Base-by-base conservation (phyloP, 1,284 basidiomycete genomes). In the Moniliella sp. region DNA sequence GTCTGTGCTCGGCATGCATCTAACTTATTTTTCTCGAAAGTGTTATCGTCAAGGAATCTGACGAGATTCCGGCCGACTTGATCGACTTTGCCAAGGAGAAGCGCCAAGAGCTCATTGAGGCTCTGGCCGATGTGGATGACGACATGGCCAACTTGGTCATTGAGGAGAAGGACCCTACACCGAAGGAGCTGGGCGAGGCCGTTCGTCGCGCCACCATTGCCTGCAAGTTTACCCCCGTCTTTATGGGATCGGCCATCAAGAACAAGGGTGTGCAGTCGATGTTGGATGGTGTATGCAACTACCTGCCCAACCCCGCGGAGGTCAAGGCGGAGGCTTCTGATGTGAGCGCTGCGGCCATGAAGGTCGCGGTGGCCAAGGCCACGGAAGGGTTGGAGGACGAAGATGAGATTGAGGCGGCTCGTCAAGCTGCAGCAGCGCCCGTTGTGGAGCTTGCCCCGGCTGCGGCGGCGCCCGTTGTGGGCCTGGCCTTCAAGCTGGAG, bases 401-500 rank as follows among this genome's bases (percentile, higher is more conserved):
- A 1, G 40, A 42, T 16, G 43, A 42, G 13, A 42, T 51, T n/a
- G 33, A 35, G 0, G 21, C 21, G 7, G 21, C 8, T 23, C 7
- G 21, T 7, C 7, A 23, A 7, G 21, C n/a, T n/a, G 7, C 21
- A 7, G n/a, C 7, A n/a, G 7, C 21, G 8, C 42, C 45, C 10
- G 39, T 45, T 9, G 45, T 59, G 1, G 34, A 39, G 2, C 46
- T 59, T n/a, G 36, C 46, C 3, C 56, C 56, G 5, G 46, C 54
- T 7, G 39, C 46, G 5, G 50, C 75, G 12, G 86, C 83, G 0
- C 81, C 86, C 1, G 69, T 97, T 25, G 80, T 97, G 41, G 84
- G 81, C 13, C 67, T 97, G 28, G 91, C 91, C 5, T 99, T 99
- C 72, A 99, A 99, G 67, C 70, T 99, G 28, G 91, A 97, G 61